Evolutionary conservation across 208 protist genomes (phyloP), one percentile per base, ranked within the genome.

Genomic region (Herpetomonas samuelpessoai): DNA sequence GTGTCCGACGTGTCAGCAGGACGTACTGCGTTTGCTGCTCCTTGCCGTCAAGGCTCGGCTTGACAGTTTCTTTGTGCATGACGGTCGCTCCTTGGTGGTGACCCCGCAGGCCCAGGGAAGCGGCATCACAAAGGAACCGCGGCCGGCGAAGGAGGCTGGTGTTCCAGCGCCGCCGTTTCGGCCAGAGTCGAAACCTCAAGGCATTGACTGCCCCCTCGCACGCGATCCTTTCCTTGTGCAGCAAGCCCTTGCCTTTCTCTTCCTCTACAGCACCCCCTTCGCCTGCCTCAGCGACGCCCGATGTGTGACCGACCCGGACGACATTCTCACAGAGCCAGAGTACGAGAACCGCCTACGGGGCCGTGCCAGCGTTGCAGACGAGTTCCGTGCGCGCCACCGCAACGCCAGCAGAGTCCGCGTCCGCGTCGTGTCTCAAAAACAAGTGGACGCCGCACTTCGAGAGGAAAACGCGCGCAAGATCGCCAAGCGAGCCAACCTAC

Each of bases 201-300:
- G 44, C 4, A 10, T 48, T 19, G 16, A 76, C 51, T 89, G 74
- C 54, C 63, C 72, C 2, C 74, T 95, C 16, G 69, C 83, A 24
- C 57, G 61, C 19, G 89, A 95, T 50, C 89, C 89, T 6, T 92
- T 92, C 72, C 74, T 95, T 10, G 83, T 93, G 12, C 89, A 95
- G 65, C 89, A 95, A 63, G 89, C 79, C 6, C 63, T 91, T 12
- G 81, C 76, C 31, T 95, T 95, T 68, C 56, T 83, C 16, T 80
- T 74, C 55, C 66, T 93, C 9, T 92, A 78, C 61, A 61, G 60
- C 22, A 59, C 62, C 18, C 79, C 67, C 25, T 88, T 95, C 58
- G 89, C 86, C 21, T 88, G 76, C 30, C 71, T 92, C 22, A 83
- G 70, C 44, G 83, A 90, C 56, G 74, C 63, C 14, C 35, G 57